Conservation (phyloP, 1,284 basidiomycete species). For the Marasmius tenuissimus region DNA sequence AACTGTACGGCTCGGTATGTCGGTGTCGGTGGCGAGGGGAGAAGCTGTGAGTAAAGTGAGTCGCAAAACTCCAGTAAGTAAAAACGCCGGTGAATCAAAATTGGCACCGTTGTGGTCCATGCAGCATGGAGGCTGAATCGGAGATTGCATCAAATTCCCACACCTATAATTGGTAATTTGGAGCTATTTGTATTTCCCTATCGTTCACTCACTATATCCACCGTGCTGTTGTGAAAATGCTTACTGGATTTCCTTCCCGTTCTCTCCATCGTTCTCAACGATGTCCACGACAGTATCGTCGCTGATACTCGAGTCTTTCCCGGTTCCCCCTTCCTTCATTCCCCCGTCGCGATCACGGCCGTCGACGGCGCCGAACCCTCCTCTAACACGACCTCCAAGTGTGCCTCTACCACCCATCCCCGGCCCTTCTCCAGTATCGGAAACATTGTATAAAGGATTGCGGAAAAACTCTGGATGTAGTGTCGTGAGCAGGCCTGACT, state of each 20-base stretch:
- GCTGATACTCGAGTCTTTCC: slow-evolving; percentile 5
- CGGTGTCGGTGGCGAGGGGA: no score
- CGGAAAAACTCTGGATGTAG: background rate
- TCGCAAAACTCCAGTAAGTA: no score
- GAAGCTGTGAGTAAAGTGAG: no score
- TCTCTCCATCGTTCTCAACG: background rate
- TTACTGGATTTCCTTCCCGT: background rate
- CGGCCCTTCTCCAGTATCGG: slow-evolving; percentile 16
- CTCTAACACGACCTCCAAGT: slow-evolving; percentile 14
- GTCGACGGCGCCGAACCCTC: slow-evolving; percentile 12
- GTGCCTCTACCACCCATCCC: slow-evolving; percentile 19
- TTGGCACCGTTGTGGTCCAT: no score
- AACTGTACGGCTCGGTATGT: no score
- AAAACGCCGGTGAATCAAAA: no score
- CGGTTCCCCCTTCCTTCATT: slow-evolving; percentile 5
- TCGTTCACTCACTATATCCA: no score
- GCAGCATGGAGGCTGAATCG: no score
- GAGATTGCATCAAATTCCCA: no score
- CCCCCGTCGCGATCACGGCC: background rate
- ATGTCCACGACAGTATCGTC: background rate
- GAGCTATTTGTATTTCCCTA: no score
- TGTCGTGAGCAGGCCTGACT: slow-evolving; percentile 3
- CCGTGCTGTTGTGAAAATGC: no score
- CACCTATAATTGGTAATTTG: no score
- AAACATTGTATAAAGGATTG: slow-evolving; percentile 11